Evolutionary conservation across 2,329 filamentous ascomycete genomes (phyloP).

Genomic region (Aureobasidium sp.): DNA sequence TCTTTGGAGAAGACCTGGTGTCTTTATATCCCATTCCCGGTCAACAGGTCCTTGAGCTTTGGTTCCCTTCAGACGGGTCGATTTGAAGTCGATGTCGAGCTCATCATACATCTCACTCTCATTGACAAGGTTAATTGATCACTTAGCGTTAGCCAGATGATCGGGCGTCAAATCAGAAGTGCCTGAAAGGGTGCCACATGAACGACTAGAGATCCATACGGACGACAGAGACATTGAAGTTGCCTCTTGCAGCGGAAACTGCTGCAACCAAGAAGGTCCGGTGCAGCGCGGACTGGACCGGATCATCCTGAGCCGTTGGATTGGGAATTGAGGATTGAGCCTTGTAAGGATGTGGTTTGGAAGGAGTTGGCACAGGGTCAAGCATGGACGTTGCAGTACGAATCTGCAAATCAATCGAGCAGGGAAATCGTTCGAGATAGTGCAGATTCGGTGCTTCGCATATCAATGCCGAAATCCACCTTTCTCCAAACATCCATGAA

Average conservation of each 20-base stretch:
- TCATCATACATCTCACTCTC: background rate
- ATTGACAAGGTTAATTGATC: background rate
- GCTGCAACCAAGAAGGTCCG: constrained; percentile 8
- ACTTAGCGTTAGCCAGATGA: constrained; percentile 7
- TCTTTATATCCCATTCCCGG: constrained; percentile 2
- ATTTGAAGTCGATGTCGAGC: constrained; percentile 1
- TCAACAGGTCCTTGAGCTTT: background rate
- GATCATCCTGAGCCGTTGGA: constrained; percentile 10
- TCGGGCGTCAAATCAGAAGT: constrained; percentile 10
- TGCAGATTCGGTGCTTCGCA: constrained; percentile 11
- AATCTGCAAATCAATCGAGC: constrained; percentile 7
- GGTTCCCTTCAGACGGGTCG: background rate
- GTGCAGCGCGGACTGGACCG: constrained; percentile 8
- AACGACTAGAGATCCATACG: background rate
- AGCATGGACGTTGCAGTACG: constrained; percentile 9
- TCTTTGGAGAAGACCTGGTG: background rate
- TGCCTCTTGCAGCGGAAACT: constrained; percentile 6
- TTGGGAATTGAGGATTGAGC: background rate
- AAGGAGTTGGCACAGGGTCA: background rate
- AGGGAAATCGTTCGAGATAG: background rate
- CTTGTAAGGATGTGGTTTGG: background rate
- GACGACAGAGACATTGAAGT: constrained; percentile 7
- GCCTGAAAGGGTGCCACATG: constrained; percentile 1
- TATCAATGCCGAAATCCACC: constrained; percentile 7
- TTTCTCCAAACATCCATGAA: constrained; percentile 6